These are phyloP conservation scores for Plasmodium berghei DNA, from an alignment of 169 alveolate genomes.

Conservation along the genomic window DNA sequence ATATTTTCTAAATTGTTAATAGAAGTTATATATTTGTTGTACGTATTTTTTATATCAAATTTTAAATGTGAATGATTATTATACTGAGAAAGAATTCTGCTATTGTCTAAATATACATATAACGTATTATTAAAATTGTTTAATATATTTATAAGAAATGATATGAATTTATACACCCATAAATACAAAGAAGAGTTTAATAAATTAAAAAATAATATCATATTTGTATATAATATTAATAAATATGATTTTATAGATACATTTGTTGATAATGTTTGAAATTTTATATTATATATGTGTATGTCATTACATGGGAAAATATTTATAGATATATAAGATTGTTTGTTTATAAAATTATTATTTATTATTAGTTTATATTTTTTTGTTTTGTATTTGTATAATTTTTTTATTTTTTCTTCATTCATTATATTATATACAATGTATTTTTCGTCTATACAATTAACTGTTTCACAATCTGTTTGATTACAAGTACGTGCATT, in stretches of 20 bases:
- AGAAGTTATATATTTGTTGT: constrained; percentile 12
- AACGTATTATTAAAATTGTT: constrained; percentile 37
- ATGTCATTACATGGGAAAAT: constrained; percentile 31
- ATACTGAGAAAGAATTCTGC: constrained; percentile 16
- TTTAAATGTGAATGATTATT: constrained; percentile 16
- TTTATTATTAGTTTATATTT: constrained; percentile 18
- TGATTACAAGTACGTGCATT: too few relatives aligned
- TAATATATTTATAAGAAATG: constrained; percentile 35
- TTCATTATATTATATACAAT: constrained; percentile 29
- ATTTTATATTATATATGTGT: constrained; percentile 28
- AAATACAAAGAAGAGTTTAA: constrained; percentile 34
- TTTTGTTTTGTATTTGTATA: constrained; percentile 47
- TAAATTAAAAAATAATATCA: constrained; percentile 24
- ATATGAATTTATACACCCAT: constrained; percentile 59
- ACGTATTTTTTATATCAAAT: constrained; percentile 8
- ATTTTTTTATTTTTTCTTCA: constrained; percentile 37
- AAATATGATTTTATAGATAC: constrained; percentile 28
- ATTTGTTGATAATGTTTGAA: constrained; percentile 29
- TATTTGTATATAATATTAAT: constrained; percentile 35
- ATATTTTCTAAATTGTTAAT: constrained; percentile 25
- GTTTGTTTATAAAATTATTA: constrained; percentile 33
- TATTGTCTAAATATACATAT: constrained; percentile 41
- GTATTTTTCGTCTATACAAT: constrained; percentile 4
- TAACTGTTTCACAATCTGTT: not conserved
- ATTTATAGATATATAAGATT: constrained; percentile 57